phyloP scores from a whole-genome alignment of 2,329 filamentous ascomycete genomes.

The Samsoniella hepiali region DNA sequence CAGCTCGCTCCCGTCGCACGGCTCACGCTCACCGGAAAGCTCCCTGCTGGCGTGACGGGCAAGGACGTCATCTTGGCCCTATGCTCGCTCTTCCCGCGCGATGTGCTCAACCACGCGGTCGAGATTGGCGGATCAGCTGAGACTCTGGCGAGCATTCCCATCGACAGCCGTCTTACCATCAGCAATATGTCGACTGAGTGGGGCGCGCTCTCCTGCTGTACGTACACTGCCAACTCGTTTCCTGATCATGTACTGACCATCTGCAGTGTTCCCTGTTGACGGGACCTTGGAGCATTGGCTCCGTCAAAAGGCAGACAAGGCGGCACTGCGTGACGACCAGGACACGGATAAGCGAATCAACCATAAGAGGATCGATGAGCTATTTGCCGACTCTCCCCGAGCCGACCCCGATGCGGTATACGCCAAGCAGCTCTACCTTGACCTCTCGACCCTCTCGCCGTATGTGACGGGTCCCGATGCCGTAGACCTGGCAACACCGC shows the following conservation, averaged over 20 bases:
- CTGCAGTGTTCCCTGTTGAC: slow-evolving; percentile 67
- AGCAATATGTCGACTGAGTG: slow-evolving; percentile 78
- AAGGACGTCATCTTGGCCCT: slow-evolving; percentile 94
- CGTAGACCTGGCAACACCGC: slow-evolving; percentile 73
- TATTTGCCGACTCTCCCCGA: slow-evolving; percentile 60
- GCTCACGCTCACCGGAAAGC: too few species aligned
- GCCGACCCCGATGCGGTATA: slow-evolving; percentile 75
- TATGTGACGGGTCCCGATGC: slow-evolving; percentile 85
- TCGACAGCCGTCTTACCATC: slow-evolving; percentile 71
- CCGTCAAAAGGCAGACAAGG: slow-evolving; percentile 66
- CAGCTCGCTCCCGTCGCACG: too few species aligned
- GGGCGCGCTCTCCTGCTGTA: slow-evolving; percentile 47
- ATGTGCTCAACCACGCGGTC: slow-evolving; percentile 86
- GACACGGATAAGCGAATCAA: slow-evolving; percentile 58
- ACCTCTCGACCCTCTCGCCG: slow-evolving; percentile 76
- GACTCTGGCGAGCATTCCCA: slow-evolving; percentile 67
- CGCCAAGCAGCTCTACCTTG: slow-evolving; percentile 72
- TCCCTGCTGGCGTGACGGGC: slow-evolving; percentile 67
- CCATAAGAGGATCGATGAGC: slow-evolving; percentile 65
- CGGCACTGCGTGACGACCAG: slow-evolving; percentile 55
- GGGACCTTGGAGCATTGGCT: slow-evolving; percentile 66
- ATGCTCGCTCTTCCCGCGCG: slow-evolving; percentile 80
- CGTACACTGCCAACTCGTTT: too few species aligned
- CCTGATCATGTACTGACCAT: too few species aligned
- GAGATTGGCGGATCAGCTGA: slow-evolving; percentile 81